Conservation (phyloP, 306 rosid genomes). For the Crataegus laevigata region DNA sequence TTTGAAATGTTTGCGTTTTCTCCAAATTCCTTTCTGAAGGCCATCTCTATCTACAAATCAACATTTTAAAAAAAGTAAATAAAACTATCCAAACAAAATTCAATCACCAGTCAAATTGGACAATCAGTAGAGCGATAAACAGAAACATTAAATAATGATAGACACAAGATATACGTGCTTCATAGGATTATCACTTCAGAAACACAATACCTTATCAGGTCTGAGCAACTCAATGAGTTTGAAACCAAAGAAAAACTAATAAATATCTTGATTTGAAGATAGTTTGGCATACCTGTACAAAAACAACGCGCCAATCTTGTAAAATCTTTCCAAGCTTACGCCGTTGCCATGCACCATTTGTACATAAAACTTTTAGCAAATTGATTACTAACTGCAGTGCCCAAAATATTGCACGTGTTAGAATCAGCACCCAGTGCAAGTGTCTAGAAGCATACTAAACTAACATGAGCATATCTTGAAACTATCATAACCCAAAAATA, state of each 20-base stretch:
- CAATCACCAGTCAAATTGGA: not conserved
- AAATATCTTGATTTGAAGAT: not conserved
- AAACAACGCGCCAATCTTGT: constrained; percentile 90
- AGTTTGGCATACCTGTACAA: constrained; percentile 60
- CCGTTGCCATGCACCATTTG: constrained; percentile 96
- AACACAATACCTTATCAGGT: not conserved
- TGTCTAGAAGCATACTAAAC: not conserved
- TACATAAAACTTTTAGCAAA: constrained; percentile 77
- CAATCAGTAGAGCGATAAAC: not conserved
- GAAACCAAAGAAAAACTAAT: not conserved
- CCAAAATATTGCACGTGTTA: constrained; percentile 20
- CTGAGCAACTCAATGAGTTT: not conserved
- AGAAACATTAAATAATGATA: not conserved
- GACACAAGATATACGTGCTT: not conserved
- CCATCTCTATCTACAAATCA: constrained; percentile 68
- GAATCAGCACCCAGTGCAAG: constrained; percentile 8
- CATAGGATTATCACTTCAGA: not conserved
- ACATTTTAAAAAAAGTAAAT: constrained; percentile 10
- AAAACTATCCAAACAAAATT: constrained; percentile 5
- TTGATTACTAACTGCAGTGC: constrained; percentile 65
- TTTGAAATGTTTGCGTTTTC: constrained; percentile 36
- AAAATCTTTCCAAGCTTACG: constrained; percentile 96
- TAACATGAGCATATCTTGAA: not conserved
- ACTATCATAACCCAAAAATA: not conserved
- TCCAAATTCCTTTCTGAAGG: constrained; percentile 64